A percentile compares a stretch with the other conserved stretches of the same genome.
phyloP scores from a whole-genome alignment of 768 basidiomycete genomes.

The Trametes coccinea region DNA sequence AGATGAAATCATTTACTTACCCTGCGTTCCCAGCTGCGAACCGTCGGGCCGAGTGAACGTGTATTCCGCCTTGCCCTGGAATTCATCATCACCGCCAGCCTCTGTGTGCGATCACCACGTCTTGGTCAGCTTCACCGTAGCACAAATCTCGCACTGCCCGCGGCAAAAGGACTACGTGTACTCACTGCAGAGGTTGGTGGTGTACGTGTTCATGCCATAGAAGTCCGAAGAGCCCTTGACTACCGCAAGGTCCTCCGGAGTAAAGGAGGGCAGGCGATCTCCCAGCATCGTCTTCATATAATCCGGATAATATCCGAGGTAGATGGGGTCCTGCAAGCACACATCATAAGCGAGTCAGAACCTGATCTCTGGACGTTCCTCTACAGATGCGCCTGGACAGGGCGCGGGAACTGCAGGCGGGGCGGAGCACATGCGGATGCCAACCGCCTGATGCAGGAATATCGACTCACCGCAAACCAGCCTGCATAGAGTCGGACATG shows the following conservation, averaged over 20 bases:
- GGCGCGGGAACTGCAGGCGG: not conserved
- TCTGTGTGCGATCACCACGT: conserved; percentile 35
- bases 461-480: conserved; percentile 51
- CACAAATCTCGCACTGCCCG: not conserved
- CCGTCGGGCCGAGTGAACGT: conserved; percentile 70
- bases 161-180: not conserved
- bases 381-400: no score
- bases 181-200: conserved; percentile 55
- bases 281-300: conserved; percentile 62
- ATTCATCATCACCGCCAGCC: conserved; percentile 66
- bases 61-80: conserved; percentile 66
- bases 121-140: not conserved
- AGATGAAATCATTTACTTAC: conserved; percentile 32
- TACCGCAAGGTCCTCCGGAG: conserved; percentile 55
- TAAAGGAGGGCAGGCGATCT: conserved; percentile 58
- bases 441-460: not conserved
- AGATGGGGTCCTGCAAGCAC: conserved; percentile 57
- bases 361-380: no score
- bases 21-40: conserved; percentile 66
- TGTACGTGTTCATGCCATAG: conserved; percentile 78
- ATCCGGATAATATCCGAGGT: conserved; percentile 71
- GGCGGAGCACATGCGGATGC: conserved; percentile 19
- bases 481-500: conserved; percentile 35
- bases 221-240: conserved; percentile 72
- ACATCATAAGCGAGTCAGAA: not conserved